phyloP scores from a whole-genome alignment of 2,329 filamentous ascomycete genomes.

The Microcyclospora pomicola region DNA sequence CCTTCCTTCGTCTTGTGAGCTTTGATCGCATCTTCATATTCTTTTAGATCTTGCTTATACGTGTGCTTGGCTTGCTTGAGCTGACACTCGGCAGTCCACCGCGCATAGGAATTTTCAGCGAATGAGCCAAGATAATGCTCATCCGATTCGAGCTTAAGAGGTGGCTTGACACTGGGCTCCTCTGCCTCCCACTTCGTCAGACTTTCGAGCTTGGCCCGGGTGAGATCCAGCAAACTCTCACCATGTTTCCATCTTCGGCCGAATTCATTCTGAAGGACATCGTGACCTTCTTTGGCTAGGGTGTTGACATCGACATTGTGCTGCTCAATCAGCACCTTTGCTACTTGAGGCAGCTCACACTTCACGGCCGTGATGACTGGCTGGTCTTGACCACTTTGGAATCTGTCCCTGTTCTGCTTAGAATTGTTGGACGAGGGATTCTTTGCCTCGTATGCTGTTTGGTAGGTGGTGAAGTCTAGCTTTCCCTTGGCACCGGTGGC shows the following conservation, averaged over 20 bases:
- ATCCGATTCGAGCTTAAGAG: slow-evolving; percentile 29
- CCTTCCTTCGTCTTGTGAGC: slow-evolving; percentile 15
- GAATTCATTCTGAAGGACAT: slow-evolving; percentile 20
- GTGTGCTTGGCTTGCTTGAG: slow-evolving; percentile 25
- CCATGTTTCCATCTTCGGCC: slow-evolving; percentile 26
- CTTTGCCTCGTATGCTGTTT: slow-evolving; percentile 40
- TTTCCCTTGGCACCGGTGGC: slow-evolving; percentile 45
- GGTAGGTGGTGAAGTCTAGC: slow-evolving; percentile 51
- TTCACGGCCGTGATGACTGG: slow-evolving; percentile 51
- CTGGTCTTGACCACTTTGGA: slow-evolving; percentile 40
- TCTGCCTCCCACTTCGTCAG: slow-evolving; percentile 36
- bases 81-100: slow-evolving; percentile 37
- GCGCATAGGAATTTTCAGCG: slow-evolving; percentile 43
- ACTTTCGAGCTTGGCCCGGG: slow-evolving; percentile 38
- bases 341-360: slow-evolving; percentile 38
- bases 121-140: slow-evolving; percentile 38
- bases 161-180: slow-evolving; percentile 9
- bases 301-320: slow-evolving; percentile 52
- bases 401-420: slow-evolving; percentile 38
- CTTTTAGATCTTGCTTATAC: slow-evolving; percentile 25
- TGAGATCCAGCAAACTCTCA: slow-evolving; percentile 46
- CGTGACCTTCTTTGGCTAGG: slow-evolving; percentile 31
- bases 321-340: slow-evolving; percentile 40
- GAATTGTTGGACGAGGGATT: slow-evolving; percentile 20
- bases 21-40: slow-evolving; percentile 14